Base-by-base conservation (phyloP, 768 basidiomycete species). In the Amylocystis lapponica region DNA sequence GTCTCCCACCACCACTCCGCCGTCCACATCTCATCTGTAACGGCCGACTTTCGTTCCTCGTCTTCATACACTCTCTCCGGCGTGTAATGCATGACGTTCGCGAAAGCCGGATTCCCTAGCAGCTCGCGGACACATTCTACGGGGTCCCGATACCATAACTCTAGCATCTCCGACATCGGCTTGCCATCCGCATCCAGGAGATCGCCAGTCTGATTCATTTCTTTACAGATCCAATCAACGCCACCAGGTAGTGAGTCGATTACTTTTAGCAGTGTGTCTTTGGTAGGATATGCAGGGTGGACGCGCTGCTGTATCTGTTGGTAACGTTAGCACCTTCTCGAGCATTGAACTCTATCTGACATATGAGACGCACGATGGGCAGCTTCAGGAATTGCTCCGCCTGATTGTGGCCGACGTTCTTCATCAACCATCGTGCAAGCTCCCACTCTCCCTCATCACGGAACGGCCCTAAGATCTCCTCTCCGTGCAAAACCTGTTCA, bases 41-140 rank as follows among this genome's bases (percentile, higher is more conserved):
- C n/a, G 0, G 62, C 49, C 2, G 43, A 35, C 4, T 33, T 58
- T 9, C 56, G 31, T 4, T 58, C 56, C 0, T 16, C 38, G 41
- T 68, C 64, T 0, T 41, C 33, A 39, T 63, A 71, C 31, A 47
- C 13, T 14, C 33, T 19, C 17, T 44, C 37, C 12, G 49, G 46
- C 19, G 36, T 31, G 16, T 38, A 45, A 2, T 43, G 25, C 19
- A 44, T 39, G 11, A 34, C 16, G 0, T 40, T 38, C 8, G 30
- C 6, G 31, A 50, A 47, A 3, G 27, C 42, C 2, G 48, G 51
- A 20, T 53, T 49, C 8, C 38, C 38, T 12, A 49, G 33, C 5
- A 53, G 38, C 19, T 45, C 48, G 13, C 62, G 48, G n/a, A 48
- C 51, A 42, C 45, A 70, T 66, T 64, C 71, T 63, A 19, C 32